phyloP scores from a whole-genome alignment of 1,284 basidiomycete genomes.

The Blastosporella zonata region DNA sequence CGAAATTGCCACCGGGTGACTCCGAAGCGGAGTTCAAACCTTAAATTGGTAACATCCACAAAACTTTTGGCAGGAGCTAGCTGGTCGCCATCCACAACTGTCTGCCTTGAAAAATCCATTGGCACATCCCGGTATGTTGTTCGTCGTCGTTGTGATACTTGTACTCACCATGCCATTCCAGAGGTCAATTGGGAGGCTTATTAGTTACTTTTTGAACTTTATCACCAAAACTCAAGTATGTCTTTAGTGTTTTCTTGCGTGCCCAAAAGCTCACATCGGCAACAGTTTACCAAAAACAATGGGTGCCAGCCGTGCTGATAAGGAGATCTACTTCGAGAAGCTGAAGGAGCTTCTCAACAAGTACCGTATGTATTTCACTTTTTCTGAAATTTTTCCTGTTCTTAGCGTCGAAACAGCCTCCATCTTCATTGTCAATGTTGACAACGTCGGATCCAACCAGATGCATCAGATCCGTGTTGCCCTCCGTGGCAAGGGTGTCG shows the following conservation, averaged over 20 bases:
- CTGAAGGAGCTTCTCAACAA: constrained; percentile 91
- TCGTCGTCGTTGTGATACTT: neutral
- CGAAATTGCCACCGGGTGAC: constrained; percentile 14
- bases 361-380: constrained; percentile 68
- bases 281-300: constrained; percentile 48
- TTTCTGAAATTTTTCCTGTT: neutral
- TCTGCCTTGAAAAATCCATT: constrained; percentile 89
- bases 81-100: constrained; percentile 28
- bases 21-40: constrained; percentile 28
- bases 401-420: constrained; percentile 60
- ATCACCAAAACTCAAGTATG: constrained; percentile 18
- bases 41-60: constrained; percentile 31
- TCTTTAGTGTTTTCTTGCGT: neutral
- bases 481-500: constrained; percentile 94
- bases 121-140: constrained; percentile 57
- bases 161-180: constrained; percentile 24
- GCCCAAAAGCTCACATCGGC: neutral
- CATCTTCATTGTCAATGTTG: constrained; percentile 99
- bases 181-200: constrained; percentile 87
- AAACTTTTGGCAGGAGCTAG: constrained; percentile 24
- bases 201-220: constrained; percentile 35
- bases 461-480: constrained; percentile 98
- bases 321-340: constrained; percentile 93
- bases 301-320: constrained; percentile 90
- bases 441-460: constrained; percentile 99